Evolutionary conservation across 2,329 filamentous ascomycete genomes (phyloP).

Genomic region (Epichloe aotearoae): DNA sequence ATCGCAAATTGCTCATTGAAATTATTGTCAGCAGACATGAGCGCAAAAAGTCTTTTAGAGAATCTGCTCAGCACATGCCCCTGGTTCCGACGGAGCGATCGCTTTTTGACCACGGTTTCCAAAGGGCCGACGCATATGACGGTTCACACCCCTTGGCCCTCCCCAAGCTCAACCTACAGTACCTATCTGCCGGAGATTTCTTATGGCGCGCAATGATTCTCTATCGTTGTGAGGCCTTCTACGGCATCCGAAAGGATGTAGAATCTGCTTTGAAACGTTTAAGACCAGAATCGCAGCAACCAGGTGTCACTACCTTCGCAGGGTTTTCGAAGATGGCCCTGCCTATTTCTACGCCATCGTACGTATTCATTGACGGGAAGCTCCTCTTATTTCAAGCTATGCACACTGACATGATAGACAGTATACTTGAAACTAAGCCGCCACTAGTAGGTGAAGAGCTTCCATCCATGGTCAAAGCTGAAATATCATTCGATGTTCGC

Average conservation of each 20-base stretch:
- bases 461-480: conserved; percentile 74
- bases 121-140: conserved; percentile 77
- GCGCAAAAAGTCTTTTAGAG: conserved; percentile 68
- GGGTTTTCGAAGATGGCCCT: conserved; percentile 90
- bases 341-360: conserved; percentile 67
- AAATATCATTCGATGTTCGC: conserved; percentile 73
- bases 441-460: conserved; percentile 70
- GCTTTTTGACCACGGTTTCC: conserved; percentile 65
- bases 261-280: conserved; percentile 70
- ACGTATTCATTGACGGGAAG: conserved; percentile 10
- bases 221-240: conserved; percentile 84
- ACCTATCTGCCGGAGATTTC: conserved; percentile 88
- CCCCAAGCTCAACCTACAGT: conserved; percentile 91
- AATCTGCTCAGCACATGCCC: conserved; percentile 55
- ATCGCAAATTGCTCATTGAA: conserved; percentile 56
- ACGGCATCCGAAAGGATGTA: conserved; percentile 83
- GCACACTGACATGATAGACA: conserved; percentile 10
- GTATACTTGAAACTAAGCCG: conserved; percentile 71
- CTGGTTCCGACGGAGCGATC: conserved; percentile 73
- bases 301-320: conserved; percentile 59
- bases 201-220: conserved; percentile 89
- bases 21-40: conserved; percentile 64
- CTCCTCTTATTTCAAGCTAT: background rate
- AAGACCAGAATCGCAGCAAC: conserved; percentile 50
- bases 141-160: conserved; percentile 78